Conservation (phyloP, 1,139 yeast genomes). For the Sugiyamaella neomexicana region DNA sequence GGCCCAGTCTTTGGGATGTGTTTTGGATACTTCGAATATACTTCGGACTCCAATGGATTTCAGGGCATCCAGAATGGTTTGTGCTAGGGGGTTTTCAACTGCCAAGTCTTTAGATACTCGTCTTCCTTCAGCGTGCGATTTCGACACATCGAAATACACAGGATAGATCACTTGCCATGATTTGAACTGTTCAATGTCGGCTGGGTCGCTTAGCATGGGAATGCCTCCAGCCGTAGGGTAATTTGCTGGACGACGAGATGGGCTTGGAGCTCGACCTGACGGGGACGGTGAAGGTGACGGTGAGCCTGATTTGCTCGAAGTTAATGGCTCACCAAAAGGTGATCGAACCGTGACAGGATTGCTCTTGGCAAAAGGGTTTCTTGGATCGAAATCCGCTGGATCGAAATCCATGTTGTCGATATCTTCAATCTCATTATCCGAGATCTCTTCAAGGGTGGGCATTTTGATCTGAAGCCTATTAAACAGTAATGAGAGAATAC, state of each 20-base stretch:
- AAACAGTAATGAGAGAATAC: too few species aligned
- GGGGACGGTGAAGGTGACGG: background rate
- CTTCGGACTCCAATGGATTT: constrained; percentile 45
- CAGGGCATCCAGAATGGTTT: constrained; percentile 68
- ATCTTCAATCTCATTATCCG: constrained; percentile 63
- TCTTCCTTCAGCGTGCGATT: constrained; percentile 81
- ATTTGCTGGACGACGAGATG: constrained; percentile 11
- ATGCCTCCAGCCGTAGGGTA: constrained; percentile 20
- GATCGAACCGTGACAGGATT: constrained; percentile 26
- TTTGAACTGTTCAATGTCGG: constrained; percentile 61
- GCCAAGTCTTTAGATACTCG: constrained; percentile 67
- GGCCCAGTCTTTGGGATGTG: constrained; percentile 97
- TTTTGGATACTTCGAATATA: constrained; percentile 61
- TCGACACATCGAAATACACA: constrained; percentile 79
- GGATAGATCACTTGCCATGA: constrained; percentile 80
- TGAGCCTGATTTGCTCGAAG: too few species aligned
- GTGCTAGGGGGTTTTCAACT: constrained; percentile 84
- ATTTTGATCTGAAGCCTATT: too few species aligned
- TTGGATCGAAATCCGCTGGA: constrained; percentile 84
- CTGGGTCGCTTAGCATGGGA: constrained; percentile 30
- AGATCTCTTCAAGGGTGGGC: constrained; percentile 82
- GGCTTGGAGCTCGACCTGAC: constrained; percentile 13
- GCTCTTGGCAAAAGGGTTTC: constrained; percentile 39
- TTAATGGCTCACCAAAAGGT: constrained; percentile 23
- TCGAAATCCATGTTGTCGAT: constrained; percentile 93